phyloP scores from a whole-genome alignment of 225 moss, liverwort and hornwort genomes.

The Sphagnum tenellum region DNA sequence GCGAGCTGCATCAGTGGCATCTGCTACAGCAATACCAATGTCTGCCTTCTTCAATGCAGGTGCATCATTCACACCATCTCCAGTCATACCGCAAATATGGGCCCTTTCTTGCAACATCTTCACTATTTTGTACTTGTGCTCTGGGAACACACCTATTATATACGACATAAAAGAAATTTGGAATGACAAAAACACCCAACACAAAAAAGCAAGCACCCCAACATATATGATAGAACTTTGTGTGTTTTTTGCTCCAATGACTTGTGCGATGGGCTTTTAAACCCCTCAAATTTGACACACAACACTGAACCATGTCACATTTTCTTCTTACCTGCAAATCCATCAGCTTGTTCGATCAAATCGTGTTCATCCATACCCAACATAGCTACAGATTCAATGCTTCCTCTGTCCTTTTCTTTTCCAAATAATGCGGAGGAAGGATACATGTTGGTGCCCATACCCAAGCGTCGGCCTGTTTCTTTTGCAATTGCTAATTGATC shows the following conservation, averaged over 20 bases:
- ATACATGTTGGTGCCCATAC: slow-evolving; percentile 82
- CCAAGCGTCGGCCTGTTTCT: slow-evolving; percentile 63
- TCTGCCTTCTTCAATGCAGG: slow-evolving; percentile 65
- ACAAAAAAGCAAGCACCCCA: too few relatives aligned
- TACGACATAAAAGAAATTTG: too few relatives aligned
- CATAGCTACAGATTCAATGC: slow-evolving; percentile 7
- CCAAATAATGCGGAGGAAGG: slow-evolving; percentile 43
- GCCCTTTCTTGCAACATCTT: slow-evolving; percentile 55
- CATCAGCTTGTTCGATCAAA: slow-evolving; percentile 59
- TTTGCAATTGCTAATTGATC: slow-evolving; percentile 74
- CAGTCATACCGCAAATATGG: slow-evolving; percentile 66
- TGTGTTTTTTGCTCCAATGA: too few relatives aligned
- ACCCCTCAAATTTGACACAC: too few relatives aligned
- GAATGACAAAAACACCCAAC: too few relatives aligned
- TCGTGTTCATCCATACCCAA: slow-evolving; percentile 40
- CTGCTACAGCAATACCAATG: slow-evolving; percentile 64
- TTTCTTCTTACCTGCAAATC: slow-evolving; percentile 59
- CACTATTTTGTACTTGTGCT: slow-evolving; percentile 60
- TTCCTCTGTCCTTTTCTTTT: slow-evolving; percentile 6
- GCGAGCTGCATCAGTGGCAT: slow-evolving; percentile 63
- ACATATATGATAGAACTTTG: too few relatives aligned
- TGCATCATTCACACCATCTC: slow-evolving; percentile 68
- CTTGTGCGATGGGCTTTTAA: too few relatives aligned
- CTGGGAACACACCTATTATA: slow-evolving; percentile 42
- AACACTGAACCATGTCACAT: too few relatives aligned